Evolutionary conservation across 2,329 filamentous ascomycete genomes (phyloP).

Genomic region (Alternaria sp.): DNA sequence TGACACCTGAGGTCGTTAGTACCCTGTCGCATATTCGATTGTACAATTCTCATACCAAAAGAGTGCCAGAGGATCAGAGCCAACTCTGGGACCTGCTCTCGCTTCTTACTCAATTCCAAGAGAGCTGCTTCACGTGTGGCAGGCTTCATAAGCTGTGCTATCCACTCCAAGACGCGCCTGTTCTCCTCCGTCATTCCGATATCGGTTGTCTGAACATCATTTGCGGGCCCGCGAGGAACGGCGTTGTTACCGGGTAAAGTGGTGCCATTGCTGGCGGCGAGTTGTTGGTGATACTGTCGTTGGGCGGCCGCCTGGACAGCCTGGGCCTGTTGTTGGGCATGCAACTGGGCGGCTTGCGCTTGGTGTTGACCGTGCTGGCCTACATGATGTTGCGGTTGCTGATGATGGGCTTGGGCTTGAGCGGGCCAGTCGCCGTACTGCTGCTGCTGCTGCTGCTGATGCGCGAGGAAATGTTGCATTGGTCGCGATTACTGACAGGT

Average conservation of each 20-base stretch:
- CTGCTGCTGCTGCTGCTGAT: constrained; percentile 72
- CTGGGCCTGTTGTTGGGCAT: constrained; percentile 50
- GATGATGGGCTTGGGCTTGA: constrained; percentile 52
- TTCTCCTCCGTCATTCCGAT: constrained; percentile 83
- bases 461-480: constrained; percentile 69
- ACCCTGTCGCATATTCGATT: background rate
- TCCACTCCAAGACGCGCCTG: constrained; percentile 88
- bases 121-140: constrained; percentile 87
- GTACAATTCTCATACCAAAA: constrained; percentile 70
- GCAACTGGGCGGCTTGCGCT: constrained; percentile 59
- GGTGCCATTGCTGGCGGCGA: constrained; percentile 71
- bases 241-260: constrained; percentile 49
- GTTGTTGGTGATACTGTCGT: constrained; percentile 73
- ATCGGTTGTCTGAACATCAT: constrained; percentile 51
- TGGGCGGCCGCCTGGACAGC: constrained; percentile 60
- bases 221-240: constrained; percentile 49
- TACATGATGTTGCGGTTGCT: constrained; percentile 53
- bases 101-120: constrained; percentile 96
- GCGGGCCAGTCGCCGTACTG: constrained; percentile 59
- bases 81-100: constrained; percentile 95
- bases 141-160: constrained; percentile 88
- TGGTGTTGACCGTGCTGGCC: constrained; percentile 52
- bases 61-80: constrained; percentile 98
- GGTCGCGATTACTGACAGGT: constrained; percentile 39
- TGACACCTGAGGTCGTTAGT: constrained; percentile 73